phyloP scores from a whole-genome alignment of 192 early-diverging fungal species.

The Entomortierella chlamydospora region DNA sequence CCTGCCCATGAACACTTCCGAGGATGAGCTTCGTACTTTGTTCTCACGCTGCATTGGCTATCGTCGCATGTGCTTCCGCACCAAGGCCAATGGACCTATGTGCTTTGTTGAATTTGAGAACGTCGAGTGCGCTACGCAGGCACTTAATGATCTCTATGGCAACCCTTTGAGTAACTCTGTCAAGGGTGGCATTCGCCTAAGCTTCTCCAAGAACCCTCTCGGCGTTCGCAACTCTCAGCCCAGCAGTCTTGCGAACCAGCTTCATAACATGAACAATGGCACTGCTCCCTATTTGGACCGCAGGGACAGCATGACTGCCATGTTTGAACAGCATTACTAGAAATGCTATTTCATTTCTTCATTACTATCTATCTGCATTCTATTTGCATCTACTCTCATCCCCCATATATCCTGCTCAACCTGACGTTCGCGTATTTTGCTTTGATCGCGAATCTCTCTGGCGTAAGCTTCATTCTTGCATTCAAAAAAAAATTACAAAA shows the following conservation, averaged over 20 bases:
- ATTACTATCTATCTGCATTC: not conserved
- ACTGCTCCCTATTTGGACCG: constrained; percentile 42
- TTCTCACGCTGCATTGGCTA: constrained; percentile 89
- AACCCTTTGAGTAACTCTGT: constrained; percentile 85
- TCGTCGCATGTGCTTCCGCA: constrained; percentile 89
- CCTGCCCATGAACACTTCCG: constrained; percentile 86
- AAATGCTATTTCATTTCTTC: not conserved
- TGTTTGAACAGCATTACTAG: constrained; percentile 55
- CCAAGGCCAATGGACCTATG: constrained; percentile 95
- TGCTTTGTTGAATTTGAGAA: constrained; percentile 99
- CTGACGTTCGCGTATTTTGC: constrained; percentile 5
- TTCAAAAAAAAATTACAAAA: constrained; percentile 12
- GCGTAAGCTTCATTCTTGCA: constrained; percentile 2
- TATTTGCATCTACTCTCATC: constrained; percentile 1
- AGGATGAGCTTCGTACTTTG: constrained; percentile 88
- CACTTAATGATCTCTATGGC: constrained; percentile 88
- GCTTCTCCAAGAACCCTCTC: constrained; percentile 96
- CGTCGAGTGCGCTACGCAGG: constrained; percentile 90
- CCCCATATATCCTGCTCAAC: not conserved
- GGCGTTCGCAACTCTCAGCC: constrained; percentile 76
- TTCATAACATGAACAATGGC: constrained; percentile 42
- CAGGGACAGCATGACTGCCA: constrained; percentile 52
- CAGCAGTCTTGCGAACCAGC: constrained; percentile 47
- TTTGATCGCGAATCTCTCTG: not conserved
- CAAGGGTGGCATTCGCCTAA: constrained; percentile 95